These are phyloP conservation scores for Penicillium freii DNA, from an alignment of 2,329 filamentous ascomycete species.

Conservation along the genomic window DNA sequence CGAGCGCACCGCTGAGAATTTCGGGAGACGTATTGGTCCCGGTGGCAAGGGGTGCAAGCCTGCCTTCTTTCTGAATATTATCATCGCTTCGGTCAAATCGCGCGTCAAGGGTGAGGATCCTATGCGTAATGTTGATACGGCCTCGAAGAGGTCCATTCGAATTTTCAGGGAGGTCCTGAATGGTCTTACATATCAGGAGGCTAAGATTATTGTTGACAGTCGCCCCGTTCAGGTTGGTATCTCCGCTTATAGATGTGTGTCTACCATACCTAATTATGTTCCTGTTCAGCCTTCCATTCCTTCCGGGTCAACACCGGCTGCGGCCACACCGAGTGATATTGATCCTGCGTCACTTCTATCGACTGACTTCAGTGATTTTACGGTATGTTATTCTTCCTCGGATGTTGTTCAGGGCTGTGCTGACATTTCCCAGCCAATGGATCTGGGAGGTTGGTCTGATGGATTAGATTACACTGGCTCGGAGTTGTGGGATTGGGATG, in stretches of 20 bases:
- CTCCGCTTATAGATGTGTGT: not conserved
- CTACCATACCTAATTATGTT: constrained; percentile 6
- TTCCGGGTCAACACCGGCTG: constrained; percentile 13
- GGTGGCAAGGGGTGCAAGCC: constrained; percentile 32
- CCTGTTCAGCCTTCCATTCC: constrained; percentile 14
- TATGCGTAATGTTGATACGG: constrained; percentile 23
- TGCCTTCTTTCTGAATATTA: constrained; percentile 31
- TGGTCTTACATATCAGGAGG: constrained; percentile 24
- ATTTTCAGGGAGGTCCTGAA: constrained; percentile 25
- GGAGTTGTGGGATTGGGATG: constrained; percentile 34
- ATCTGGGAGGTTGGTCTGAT: constrained; percentile 34
- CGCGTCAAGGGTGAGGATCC: constrained; percentile 33
- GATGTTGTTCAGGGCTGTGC: not conserved
- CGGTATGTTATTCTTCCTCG: constrained; percentile 18
- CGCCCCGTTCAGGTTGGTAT: constrained; percentile 20
- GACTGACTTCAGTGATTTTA: constrained; percentile 23
- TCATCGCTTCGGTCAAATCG: constrained; percentile 33
- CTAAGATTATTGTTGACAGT: constrained; percentile 16
- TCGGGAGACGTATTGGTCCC: constrained; percentile 27
- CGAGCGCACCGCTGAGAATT: constrained; percentile 29
- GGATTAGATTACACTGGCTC: constrained; percentile 25
- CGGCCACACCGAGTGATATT: constrained; percentile 23
- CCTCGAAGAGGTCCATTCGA: constrained; percentile 23
- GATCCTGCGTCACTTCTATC: constrained; percentile 27
- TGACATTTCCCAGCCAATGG: constrained; percentile 27